Percentiles rank a stretch among this genome's conserved stretches.
Conservation (phyloP, 73 alveolate species). For the Paramecium biaurelia region DNA sequence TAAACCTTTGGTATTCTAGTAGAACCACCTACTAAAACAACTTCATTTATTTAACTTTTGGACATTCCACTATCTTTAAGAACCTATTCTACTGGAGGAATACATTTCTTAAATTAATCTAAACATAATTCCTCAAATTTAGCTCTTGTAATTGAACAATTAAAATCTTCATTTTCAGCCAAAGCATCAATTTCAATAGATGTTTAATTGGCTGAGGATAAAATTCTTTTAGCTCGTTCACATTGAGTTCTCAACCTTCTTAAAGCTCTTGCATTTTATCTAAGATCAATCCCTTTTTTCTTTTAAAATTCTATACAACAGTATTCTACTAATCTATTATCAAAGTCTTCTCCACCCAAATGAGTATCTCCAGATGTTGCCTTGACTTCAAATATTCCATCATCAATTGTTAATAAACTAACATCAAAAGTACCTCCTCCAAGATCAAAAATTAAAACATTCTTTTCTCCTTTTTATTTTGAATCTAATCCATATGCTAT, state of each 20-base stretch:
- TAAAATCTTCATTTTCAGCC: slow-evolving; percentile 81
- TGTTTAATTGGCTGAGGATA: slow-evolving; percentile 87
- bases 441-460: slow-evolving; percentile 82
- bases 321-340: slow-evolving; percentile 74
- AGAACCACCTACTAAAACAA: slow-evolving; percentile 83
- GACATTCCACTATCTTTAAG: slow-evolving; percentile 60
- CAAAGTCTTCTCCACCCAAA: slow-evolving; percentile 97
- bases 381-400: slow-evolving; percentile 89
- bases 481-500: slow-evolving; percentile 92
- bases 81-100: slow-evolving; percentile 79
- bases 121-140: slow-evolving; percentile 71
- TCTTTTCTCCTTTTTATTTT: slow-evolving; percentile 70
- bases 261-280: slow-evolving; percentile 83
- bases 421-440: slow-evolving; percentile 96
- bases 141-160: slow-evolving; percentile 69
- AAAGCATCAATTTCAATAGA: slow-evolving; percentile 87
- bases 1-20: slow-evolving; percentile 76
- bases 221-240: slow-evolving; percentile 94
- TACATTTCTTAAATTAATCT: slow-evolving; percentile 77
- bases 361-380: slow-evolving; percentile 94
- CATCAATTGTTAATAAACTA: slow-evolving; percentile 86
- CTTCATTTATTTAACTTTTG: slow-evolving; percentile 67
- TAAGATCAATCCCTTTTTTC: slow-evolving; percentile 82
- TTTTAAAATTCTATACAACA: slow-evolving; percentile 74
- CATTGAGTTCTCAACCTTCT: slow-evolving; percentile 93